Evolutionary conservation across 768 basidiomycete genomes (phyloP), one percentile per base, ranked within the genome.

Genomic region (Russula earlei): DNA sequence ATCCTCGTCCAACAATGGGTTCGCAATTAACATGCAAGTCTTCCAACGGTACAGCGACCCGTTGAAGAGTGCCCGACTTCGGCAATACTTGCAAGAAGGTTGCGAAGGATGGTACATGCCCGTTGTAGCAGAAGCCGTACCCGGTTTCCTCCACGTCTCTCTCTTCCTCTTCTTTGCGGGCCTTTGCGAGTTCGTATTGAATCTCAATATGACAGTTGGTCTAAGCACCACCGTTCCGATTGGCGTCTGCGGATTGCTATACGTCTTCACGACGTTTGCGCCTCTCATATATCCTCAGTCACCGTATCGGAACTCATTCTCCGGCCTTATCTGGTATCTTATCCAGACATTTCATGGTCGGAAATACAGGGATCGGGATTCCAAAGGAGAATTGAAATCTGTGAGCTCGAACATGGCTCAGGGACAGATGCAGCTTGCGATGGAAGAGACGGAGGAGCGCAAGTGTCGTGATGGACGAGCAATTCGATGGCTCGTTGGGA

Each of bases 1-100:
- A 77, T 74, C 14, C 62, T 80, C 3, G 73, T 76, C 29, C 73
- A 79, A 59, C 74, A 77, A 54, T 80, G 78, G 78, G 67, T 74
- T 3, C 69, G 72, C 12, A 69, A 71, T 31, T 76, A n/a, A 74
- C 51, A 45, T 59, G 47, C 52, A 47, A 19, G 43, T 60, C 49
- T 59, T 68, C 67, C 34, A 67, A 67, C 20, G 62, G 67, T 29
- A 68, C 72, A 3, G 66, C 49, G 47, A 38, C n/a, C n/a, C n/a
- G n/a, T n/a, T n/a, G n/a, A n/a, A n/a, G n/a, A n/a, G n/a, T n/a
- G n/a, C n/a, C n/a, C 11, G 75, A 17, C 68, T 77, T 6, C 70
- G 72, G 14, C 70, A 75, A 12, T 77, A 41, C 24, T 41, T 52
- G 7, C 45, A 70, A 52, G 67, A 71, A 31, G 74, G 74, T 15